Evolutionary conservation across 192 early-diverging fungal genomes (phyloP).

Genomic region (Chytriomyces sp.): DNA sequence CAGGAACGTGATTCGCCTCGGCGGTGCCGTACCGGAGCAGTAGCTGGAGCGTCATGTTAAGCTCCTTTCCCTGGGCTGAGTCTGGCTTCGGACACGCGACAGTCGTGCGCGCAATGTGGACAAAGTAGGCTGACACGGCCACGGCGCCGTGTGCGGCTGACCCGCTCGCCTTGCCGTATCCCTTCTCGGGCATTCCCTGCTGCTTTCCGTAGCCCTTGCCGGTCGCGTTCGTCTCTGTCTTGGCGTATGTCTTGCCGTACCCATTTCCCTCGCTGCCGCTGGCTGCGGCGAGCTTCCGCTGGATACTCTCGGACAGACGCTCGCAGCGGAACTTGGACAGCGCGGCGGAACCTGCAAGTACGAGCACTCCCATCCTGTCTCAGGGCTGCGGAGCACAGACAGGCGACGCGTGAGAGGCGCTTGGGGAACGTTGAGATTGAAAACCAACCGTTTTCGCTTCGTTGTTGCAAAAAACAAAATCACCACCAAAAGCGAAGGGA

Average conservation of each 20-base stretch:
- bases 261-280: conserved; percentile 9
- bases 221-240: too few species aligned
- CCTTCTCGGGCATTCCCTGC: too few species aligned
- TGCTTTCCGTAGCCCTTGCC: neutral
- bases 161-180: too few species aligned
- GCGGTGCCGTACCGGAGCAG: conserved; percentile 46
- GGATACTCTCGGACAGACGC: conserved; percentile 61
- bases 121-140: conserved; percentile 63
- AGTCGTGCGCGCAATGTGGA: conserved; percentile 75
- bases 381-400: too few species aligned
- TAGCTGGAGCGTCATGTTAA: conserved; percentile 34
- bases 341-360: conserved; percentile 82
- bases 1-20: conserved; percentile 41
- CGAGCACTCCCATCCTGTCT: conserved; percentile 62
- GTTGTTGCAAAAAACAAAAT: too few species aligned
- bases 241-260: neutral
- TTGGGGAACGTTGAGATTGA: too few species aligned
- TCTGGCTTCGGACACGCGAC: conserved; percentile 16
- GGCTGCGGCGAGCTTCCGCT: conserved; percentile 55
- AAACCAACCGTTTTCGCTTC: too few species aligned
- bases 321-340: conserved; percentile 75
- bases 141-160: too few species aligned
- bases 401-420: too few species aligned
- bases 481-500: too few species aligned
- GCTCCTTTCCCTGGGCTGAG: conserved; percentile 8